These are phyloP conservation scores for Botrytis fragariae DNA, from an alignment of 2,329 filamentous ascomycete species.

Conservation along the genomic window DNA sequence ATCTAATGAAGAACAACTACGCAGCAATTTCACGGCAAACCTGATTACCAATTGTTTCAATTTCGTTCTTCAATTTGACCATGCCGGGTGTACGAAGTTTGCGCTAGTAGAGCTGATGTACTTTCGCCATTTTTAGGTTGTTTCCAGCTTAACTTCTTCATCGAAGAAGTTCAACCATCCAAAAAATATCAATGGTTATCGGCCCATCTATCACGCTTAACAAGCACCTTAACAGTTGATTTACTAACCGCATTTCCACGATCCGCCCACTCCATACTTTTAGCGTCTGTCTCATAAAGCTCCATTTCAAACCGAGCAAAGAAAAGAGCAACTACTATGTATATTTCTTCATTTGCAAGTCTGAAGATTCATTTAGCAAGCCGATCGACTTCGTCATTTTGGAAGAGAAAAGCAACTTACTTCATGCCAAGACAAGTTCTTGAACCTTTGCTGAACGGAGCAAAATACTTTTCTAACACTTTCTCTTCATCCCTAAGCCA, in stretches of 20 bases:
- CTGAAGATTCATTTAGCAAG: background rate
- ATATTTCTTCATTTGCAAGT: background rate
- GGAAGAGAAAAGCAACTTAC: background rate
- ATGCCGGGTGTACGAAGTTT: background rate
- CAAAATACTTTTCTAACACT: background rate
- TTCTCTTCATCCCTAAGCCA: background rate
- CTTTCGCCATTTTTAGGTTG: background rate
- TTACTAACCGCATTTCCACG: background rate
- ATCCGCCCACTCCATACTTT: constrained; percentile 5
- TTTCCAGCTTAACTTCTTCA: background rate
- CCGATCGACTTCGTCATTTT: background rate
- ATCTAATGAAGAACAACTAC: too few relatives aligned
- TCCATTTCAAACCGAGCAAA: background rate
- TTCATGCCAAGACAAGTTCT: background rate
- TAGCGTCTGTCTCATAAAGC: constrained; percentile 9
- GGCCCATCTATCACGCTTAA: constrained; percentile 5
- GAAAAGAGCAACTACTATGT: background rate
- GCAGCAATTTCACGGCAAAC: background rate
- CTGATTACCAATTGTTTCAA: rapidly evolving
- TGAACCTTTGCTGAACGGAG: background rate
- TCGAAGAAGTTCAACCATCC: background rate
- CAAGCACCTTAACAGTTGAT: background rate
- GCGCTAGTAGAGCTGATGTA: background rate
- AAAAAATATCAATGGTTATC: background rate
- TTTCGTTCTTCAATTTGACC: background rate